Evolutionary conservation across 805 yeast genomes (phyloP).

Genomic region (Clavispora asparagi): DNA sequence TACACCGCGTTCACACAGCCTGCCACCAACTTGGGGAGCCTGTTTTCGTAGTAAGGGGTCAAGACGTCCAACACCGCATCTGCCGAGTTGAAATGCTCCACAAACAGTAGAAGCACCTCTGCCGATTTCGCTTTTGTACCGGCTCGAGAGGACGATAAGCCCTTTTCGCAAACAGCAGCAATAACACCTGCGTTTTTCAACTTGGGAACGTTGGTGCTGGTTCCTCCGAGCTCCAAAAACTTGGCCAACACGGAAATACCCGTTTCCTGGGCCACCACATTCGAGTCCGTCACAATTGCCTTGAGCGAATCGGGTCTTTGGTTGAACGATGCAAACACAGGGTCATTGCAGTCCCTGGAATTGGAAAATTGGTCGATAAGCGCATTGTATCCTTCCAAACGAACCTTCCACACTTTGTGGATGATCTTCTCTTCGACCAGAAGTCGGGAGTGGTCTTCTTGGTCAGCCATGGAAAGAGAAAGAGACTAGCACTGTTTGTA

Average conservation of each 20-base stretch:
- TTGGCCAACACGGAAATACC: conserved; percentile 57
- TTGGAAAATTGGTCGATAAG: conserved; percentile 45
- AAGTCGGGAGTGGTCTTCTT: conserved; percentile 51
- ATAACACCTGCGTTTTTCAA: conserved; percentile 40
- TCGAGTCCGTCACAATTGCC: conserved; percentile 64
- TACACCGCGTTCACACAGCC: conserved; percentile 55
- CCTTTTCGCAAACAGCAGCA: conserved; percentile 69
- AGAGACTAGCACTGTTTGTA: conserved; percentile 3
- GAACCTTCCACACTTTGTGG: conserved; percentile 67
- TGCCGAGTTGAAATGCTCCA: conserved; percentile 59
- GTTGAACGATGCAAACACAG: conserved; percentile 47
- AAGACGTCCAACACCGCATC: conserved; percentile 64
- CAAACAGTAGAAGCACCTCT: conserved; percentile 56
- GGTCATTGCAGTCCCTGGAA: conserved; percentile 53
- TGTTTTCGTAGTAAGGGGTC: conserved; percentile 54
- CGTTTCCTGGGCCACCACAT: conserved; percentile 88
- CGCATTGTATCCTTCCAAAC: conserved; percentile 76
- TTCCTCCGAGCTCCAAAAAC: conserved; percentile 54
- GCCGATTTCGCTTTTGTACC: conserved; percentile 64
- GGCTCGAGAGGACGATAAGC: conserved; percentile 67
- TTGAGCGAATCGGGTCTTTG: conserved; percentile 51
- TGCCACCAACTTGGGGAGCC: conserved; percentile 74
- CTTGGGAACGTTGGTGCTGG: conserved; percentile 30
- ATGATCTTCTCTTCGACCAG: conserved; percentile 62
- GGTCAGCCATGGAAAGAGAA: conserved; percentile 20